Base-by-base conservation (phyloP, 2,329 filamentous ascomycete genomes). In the Trichoderma oligosporum region DNA sequence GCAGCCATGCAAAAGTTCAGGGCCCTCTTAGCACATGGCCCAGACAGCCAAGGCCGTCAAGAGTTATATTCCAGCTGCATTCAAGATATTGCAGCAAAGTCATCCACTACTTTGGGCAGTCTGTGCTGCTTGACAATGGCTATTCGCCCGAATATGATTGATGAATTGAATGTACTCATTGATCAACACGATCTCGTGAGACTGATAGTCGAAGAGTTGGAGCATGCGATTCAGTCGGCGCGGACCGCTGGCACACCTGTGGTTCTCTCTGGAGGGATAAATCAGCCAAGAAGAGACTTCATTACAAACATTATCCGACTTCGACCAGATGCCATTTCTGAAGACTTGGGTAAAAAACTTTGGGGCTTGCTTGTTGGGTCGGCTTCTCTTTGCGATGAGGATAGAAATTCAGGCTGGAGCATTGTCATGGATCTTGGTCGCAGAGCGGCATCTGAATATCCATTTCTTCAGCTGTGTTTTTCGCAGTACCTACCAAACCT, bases 321-420 rank as follows among this genome's bases (percentile, higher is more conserved):
- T 51, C 81, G 83, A n/a, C 80, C 87, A 1, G 74, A 78, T 7
- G 81, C 82, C 0, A 80, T 96, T 45, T 80, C 82, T 0, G 66
- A 76, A 2, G 81, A 86, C 1, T 76, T 89, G 4, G 85, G 86
- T 14, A 74, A 77, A 39, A 76, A 76, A 11, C 77, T 96, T 1
- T 96, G 90, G 89, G 77, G 86, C 57, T 76, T 86, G 36, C 76
- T 94, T 24, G 83, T 96, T 46, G 88, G 90, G 11, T 76, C 79
- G 4, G 73, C 78, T 36, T 83, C 85, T 3, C 73, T 84, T 4
- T 82, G 80, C 22, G 73, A 78, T 3, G 78, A 81, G 7, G 84
- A 89, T 59, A 80, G 88, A 55, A 80, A 82, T 59, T 74, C 78
- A 12, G 87, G 85, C 0, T 96, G 91, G 91, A 74, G 81, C 24